These are phyloP conservation scores for Suillus occidentalis DNA, from an alignment of 768 basidiomycete genomes.

Conservation along the genomic window DNA sequence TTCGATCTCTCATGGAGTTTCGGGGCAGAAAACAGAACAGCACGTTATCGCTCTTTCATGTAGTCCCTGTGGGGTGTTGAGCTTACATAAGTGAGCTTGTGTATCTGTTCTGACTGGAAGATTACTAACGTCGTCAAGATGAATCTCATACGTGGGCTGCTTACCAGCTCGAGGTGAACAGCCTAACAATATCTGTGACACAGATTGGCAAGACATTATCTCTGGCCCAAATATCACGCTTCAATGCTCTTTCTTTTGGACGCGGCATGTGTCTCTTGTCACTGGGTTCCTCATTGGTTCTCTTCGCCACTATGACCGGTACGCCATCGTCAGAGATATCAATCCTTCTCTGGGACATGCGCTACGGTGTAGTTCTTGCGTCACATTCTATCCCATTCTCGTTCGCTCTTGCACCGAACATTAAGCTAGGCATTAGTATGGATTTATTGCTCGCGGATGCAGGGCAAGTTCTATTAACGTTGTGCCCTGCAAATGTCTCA, in stretches of 20 bases:
- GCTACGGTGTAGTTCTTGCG: slow-evolving; percentile 64
- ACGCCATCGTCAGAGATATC: slow-evolving; percentile 41
- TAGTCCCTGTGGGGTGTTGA: slow-evolving; percentile 49
- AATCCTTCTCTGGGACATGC: slow-evolving; percentile 68
- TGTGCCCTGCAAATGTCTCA: slow-evolving; percentile 20
- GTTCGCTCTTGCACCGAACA: slow-evolving; percentile 34
- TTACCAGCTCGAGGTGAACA: slow-evolving; percentile 32
- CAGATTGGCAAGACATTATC: slow-evolving; percentile 22
- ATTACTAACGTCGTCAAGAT: slow-evolving; percentile 32
- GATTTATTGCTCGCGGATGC: slow-evolving; percentile 34
- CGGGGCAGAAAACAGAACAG: background rate
- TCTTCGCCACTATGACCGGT: slow-evolving; percentile 47
- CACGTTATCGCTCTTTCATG: slow-evolving; percentile 21
- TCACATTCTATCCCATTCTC: slow-evolving; percentile 53
- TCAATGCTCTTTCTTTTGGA: background rate
- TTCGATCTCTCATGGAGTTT: slow-evolving; percentile 3
- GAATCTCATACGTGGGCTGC: slow-evolving; percentile 44
- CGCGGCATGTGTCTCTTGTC: slow-evolving; percentile 42
- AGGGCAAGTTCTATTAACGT: slow-evolving; percentile 53
- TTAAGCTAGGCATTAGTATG: slow-evolving; percentile 30
- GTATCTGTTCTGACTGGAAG: background rate
- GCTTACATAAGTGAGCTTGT: slow-evolving; percentile 45
- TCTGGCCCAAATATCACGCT: slow-evolving; percentile 28
- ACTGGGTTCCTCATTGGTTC: slow-evolving; percentile 55
- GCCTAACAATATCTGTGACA: slow-evolving; percentile 25